Base-by-base conservation (phyloP, 441 rosid genomes). In the Omphalea diandra region DNA sequence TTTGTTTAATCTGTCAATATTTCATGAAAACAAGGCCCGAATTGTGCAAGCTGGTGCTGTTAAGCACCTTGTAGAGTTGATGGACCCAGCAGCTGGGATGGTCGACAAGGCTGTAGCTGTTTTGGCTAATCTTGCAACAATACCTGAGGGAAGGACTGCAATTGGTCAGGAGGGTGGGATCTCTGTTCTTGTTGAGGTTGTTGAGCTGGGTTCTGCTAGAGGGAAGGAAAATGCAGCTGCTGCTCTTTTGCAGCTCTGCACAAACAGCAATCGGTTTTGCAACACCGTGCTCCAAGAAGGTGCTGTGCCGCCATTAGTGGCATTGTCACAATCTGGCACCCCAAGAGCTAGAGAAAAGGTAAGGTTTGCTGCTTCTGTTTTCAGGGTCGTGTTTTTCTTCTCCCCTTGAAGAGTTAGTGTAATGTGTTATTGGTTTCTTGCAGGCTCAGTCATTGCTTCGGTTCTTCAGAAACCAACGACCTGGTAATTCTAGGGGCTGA, bases 221-320 rank as follows among this genome's bases (percentile, higher is more conserved):
- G 98, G 97, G 22, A 91, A 87, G 84, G 98, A 94, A 75, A 90
- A 94, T 80, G 97, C 98, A 20, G 90, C 96, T 0, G 98, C 98
- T 50, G 97, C 98, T 63, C 94, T 94, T 68, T 77, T 86, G 73
- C 96, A 87, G 69, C 88, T 94, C 57, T 91, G 93, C 81, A 79
- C 83, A 24, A 83, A 70, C 67, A 90, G 88, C 56, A 69, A 35
- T 57, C 80, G 77, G 69, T 83, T 84, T 76, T 88, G 93, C 77
- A 84, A 81, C 77, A 70, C 8, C 76, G 93, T 90, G 66, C 90
- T 94, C 40, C 94, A 87, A 81, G 97, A 94, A 84, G 97, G 98
- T 54, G 98, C 87, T 33, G 96, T 91, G 63, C 98, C 97, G 6
- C 97, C 98, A 32, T 77, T 94, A 35, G 96, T 91, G 78, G 96